phyloP scores from a whole-genome alignment of 2,329 filamentous ascomycete genomes.

The Byssochlamys sp. region DNA sequence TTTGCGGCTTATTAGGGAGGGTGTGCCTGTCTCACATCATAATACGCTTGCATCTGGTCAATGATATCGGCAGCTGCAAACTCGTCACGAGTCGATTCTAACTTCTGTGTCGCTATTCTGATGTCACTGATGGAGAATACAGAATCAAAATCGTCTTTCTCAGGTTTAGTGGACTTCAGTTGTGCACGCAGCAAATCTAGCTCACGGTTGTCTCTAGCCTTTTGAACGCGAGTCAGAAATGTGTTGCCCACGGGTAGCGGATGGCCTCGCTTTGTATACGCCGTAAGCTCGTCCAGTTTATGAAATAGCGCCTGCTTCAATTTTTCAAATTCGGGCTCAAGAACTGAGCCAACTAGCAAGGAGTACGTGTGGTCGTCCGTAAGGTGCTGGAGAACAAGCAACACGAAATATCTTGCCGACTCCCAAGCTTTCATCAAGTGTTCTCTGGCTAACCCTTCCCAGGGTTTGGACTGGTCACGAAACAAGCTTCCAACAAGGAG shows the following conservation, averaged over 20 bases:
- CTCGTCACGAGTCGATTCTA: constrained; percentile 11
- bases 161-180: not conserved
- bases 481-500: too few relatives aligned
- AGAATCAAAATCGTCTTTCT: too few relatives aligned
- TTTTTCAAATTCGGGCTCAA: constrained; percentile 15
- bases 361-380: constrained; percentile 14
- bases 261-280: not conserved
- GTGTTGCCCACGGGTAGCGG: not conserved
- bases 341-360: constrained; percentile 8
- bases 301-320: constrained; percentile 7
- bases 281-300: not conserved
- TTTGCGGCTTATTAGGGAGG: constrained; percentile 5
- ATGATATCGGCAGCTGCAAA: constrained; percentile 34
- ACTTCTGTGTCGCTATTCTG: not conserved
- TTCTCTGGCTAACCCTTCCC: constrained; percentile 11
- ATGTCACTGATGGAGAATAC: not conserved
- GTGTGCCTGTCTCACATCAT: constrained; percentile 27
- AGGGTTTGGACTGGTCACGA: too few relatives aligned
- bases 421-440: constrained; percentile 19
- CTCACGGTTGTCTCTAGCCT: not conserved
- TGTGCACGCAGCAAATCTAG: not conserved
- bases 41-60: constrained; percentile 39
- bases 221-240: not conserved
- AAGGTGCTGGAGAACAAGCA: constrained; percentile 11
- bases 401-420: constrained; percentile 12